phyloP scores from a whole-genome alignment of 2,329 filamentous ascomycete genomes.

The Xylaria sp. region DNA sequence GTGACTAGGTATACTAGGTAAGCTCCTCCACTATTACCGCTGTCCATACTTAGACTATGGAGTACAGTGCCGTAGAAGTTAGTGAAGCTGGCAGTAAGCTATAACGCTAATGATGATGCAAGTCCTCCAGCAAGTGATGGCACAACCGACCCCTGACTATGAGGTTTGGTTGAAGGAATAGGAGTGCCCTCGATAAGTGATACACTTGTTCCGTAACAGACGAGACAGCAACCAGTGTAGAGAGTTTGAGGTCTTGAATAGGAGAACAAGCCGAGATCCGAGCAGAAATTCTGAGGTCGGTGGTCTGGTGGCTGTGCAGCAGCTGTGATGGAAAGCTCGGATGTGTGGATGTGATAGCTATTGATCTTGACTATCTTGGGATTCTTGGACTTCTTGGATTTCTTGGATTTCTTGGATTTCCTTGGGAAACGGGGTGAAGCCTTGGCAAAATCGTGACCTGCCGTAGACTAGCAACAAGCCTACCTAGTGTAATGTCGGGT shows the following conservation, averaged over 20 bases:
- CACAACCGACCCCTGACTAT: constrained; percentile 12
- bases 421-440: background rate
- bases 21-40: too few species aligned
- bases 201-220: background rate
- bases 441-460: constrained; percentile 12
- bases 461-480: too few species aligned
- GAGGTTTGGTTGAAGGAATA: background rate
- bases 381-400: background rate
- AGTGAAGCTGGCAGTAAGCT: too few species aligned
- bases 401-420: constrained; percentile 2
- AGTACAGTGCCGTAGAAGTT: background rate
- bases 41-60: too few species aligned
- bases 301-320: background rate
- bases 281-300: background rate
- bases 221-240: too few species aligned
- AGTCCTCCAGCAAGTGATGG: constrained; percentile 15
- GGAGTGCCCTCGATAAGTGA: background rate
- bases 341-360: constrained; percentile 4
- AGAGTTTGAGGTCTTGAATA: background rate
- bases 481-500: background rate
- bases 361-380: constrained; percentile 9
- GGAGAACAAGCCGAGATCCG: background rate
- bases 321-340: background rate
- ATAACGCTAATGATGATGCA: background rate
- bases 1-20: too few species aligned